phyloP scores from a whole-genome alignment of 352 stramenopile genomes.

The Globisporangium ultimum region DNA sequence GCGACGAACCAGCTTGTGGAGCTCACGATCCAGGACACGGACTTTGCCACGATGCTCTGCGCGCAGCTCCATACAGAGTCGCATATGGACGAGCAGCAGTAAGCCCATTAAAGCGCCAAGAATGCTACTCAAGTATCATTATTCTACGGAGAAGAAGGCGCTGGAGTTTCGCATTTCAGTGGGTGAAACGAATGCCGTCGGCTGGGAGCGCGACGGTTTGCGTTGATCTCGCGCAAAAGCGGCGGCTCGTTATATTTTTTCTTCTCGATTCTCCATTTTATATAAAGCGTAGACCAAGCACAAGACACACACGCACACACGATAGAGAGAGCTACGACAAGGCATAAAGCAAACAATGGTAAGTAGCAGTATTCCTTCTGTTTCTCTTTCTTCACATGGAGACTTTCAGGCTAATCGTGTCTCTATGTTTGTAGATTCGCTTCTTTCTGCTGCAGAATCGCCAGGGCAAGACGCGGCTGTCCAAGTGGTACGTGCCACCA shows the following conservation, averaged over 20 bases:
- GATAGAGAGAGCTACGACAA: no score
- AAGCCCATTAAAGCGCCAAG: constrained; percentile 1
- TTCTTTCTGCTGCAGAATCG: constrained; percentile 99
- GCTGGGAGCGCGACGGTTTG: no score
- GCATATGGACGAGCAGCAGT: not conserved
- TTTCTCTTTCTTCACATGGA: not conserved
- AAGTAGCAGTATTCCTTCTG: not conserved
- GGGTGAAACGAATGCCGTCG: no score
- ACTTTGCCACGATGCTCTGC: constrained; percentile 67
- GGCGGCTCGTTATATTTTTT: not conserved
- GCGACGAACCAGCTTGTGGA: constrained; percentile 39
- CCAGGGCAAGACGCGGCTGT: constrained; percentile 98
- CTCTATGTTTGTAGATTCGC: constrained; percentile 65
- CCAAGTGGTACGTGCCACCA: constrained; percentile 96
- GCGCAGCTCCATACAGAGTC: constrained; percentile 13
- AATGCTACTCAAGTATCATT: not conserved
- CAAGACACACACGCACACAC: no score
- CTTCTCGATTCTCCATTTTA: no score
- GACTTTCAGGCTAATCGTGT: no score
- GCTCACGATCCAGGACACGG: constrained; percentile 47
- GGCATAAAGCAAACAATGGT: no score
- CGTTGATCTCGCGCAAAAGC: no score
- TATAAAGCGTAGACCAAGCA: no score
- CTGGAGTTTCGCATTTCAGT: not conserved
- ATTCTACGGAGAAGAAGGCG: not conserved